Conservation (phyloP, 2,329 filamentous ascomycete genomes). For the Phialophora tarda region DNA sequence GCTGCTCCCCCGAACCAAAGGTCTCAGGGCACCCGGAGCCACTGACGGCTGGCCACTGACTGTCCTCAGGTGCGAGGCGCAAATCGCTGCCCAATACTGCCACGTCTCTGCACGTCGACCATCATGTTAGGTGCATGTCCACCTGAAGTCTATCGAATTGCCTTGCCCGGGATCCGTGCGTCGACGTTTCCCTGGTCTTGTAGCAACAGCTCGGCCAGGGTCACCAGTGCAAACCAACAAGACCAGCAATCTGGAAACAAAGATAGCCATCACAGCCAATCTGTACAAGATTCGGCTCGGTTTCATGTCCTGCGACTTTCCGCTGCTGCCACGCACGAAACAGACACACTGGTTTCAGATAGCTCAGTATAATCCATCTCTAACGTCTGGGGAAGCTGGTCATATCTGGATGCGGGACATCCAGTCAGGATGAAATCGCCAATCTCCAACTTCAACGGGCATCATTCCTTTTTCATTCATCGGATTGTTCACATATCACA, state of each 20-base stretch:
- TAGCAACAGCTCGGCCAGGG: not conserved
- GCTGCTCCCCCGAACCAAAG: not conserved
- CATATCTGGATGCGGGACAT: not conserved
- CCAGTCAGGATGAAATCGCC: not conserved
- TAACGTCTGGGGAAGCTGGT: not conserved
- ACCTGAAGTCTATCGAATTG: not conserved
- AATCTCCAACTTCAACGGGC: not conserved
- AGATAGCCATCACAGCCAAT: not conserved
- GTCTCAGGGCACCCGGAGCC: not conserved
- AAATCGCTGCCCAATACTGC: slow-evolving; percentile 16
- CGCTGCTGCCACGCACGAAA: not conserved
- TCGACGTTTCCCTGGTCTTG: not conserved
- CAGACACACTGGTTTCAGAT: not conserved
- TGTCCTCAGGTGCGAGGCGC: not conserved
- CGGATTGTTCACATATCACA: not conserved
- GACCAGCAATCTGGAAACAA: not conserved
- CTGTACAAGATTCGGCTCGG: not conserved
- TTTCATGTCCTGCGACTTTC: not conserved
- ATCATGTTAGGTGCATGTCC: not conserved
- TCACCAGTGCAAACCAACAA: not conserved
- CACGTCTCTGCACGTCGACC: not conserved
- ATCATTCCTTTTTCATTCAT: not conserved
- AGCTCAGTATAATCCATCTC: not conserved
- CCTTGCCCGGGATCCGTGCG: not conserved
- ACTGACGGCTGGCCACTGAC: not conserved